These are phyloP conservation scores for Phytophthora cactorum DNA, from an alignment of 352 stramenopile species.

Conservation along the genomic window DNA sequence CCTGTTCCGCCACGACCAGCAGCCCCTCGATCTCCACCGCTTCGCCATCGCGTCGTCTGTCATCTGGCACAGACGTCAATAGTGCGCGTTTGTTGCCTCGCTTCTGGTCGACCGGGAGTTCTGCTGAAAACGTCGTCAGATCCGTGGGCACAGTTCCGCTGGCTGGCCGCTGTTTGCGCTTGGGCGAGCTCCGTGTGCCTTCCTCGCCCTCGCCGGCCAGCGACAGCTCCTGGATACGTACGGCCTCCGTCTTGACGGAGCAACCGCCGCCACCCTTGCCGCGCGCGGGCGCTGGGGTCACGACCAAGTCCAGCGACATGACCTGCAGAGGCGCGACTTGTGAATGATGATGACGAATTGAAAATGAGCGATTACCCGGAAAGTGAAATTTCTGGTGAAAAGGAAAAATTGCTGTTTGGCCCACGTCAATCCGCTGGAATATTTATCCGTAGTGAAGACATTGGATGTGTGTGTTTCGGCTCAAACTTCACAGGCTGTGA, in stretches of 20 bases:
- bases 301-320: constrained; percentile 29
- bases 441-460: constrained; percentile 7
- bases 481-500: constrained; percentile 3
- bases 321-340: constrained; percentile 30
- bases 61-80: constrained; percentile 22
- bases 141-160: constrained; percentile 21
- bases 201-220: constrained; percentile 17
- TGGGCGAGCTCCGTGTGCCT: constrained; percentile 19
- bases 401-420: neutral
- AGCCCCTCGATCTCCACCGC: constrained; percentile 55
- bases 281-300: constrained; percentile 10
- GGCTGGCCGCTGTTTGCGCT: constrained; percentile 34
- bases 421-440: too few species aligned
- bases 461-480: constrained; percentile 19
- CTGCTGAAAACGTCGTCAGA: constrained; percentile 12
- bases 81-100: constrained; percentile 53
- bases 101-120: constrained; percentile 30
- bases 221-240: constrained; percentile 49
- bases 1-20: constrained; percentile 57
- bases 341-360: constrained; percentile 30
- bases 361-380: constrained; percentile 19
- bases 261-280: neutral
- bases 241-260: constrained; percentile 33
- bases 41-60: constrained; percentile 36
- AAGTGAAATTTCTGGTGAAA: constrained; percentile 10